Evolutionary conservation across 208 protist species (phyloP).

Genomic region (Leishmania mexicana): DNA sequence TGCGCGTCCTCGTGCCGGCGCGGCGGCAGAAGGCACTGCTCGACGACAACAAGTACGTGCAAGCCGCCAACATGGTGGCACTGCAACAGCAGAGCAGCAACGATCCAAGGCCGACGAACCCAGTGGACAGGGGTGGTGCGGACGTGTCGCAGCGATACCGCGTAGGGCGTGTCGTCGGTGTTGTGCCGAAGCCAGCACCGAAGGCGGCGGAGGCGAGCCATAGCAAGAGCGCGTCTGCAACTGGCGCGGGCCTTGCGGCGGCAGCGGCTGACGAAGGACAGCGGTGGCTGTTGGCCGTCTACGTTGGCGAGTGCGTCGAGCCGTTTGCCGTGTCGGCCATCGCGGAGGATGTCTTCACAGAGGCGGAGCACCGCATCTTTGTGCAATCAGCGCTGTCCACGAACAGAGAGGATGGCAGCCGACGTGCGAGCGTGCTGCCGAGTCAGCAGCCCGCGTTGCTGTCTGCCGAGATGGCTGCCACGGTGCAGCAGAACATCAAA

Average conservation of each 20-base stretch:
- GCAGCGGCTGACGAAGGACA: slow-evolving; percentile 27
- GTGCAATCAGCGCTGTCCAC: slow-evolving; percentile 56
- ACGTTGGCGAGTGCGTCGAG: slow-evolving; percentile 70
- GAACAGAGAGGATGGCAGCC: slow-evolving; percentile 19
- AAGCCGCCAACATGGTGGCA: slow-evolving; percentile 16
- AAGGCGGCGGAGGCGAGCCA: not conserved
- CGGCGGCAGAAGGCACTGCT: slow-evolving; percentile 49
- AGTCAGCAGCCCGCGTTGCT: slow-evolving; percentile 35
- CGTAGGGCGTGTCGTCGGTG: slow-evolving; percentile 63
- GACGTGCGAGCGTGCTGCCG: slow-evolving; percentile 21
- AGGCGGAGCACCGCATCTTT: slow-evolving; percentile 65
- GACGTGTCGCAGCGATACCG: slow-evolving; percentile 37
- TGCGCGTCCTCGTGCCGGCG: slow-evolving; percentile 62
- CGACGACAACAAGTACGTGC: slow-evolving; percentile 54
- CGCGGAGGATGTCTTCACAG: slow-evolving; percentile 55
- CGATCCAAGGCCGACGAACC: not conserved
- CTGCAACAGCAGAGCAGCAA: slow-evolving; percentile 2
- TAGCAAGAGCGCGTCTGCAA: not conserved
- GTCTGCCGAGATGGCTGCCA: slow-evolving; percentile 38
- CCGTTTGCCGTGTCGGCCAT: slow-evolving; percentile 49
- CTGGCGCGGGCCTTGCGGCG: not conserved
- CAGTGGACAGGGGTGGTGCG: not conserved
- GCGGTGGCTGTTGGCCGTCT: slow-evolving; percentile 64
- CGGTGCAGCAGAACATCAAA: slow-evolving; percentile 44
- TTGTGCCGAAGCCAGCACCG: slow-evolving; percentile 46